Base-by-base conservation (phyloP, 495 filamentous ascomycete species). In the Talaromyces thailandensis region DNA sequence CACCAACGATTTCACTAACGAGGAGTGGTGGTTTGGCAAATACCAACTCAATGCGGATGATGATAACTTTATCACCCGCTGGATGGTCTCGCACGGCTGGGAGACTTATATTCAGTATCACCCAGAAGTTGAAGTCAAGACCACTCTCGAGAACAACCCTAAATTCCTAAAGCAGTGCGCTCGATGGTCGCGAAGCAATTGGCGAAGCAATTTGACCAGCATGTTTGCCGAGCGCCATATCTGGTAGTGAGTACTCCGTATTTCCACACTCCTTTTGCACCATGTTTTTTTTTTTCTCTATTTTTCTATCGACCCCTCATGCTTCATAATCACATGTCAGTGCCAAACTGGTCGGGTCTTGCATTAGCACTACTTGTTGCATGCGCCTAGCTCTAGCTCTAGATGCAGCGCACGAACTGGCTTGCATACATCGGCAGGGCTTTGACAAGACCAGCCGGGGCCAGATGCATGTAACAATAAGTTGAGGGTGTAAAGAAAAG, bases 61-160 rank as follows among this genome's bases (percentile, higher is more conserved):
- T 68, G 90, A 93, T 75, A 93, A 92, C 71, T 92, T 88, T 69
- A 86, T 92, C 53, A 92, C 90, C 6, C 82, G 89, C 25, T 93
- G 88, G 86, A 80, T 92, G 70, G 86, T 90, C 56, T 84, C 83
- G 25, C 84, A 91, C 69, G 79, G 82, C 52, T 91, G 89, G 86
- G 85, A 88, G 68, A 91, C 88, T 16, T 86, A 79, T 73, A 88
- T 91, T 67, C 89, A 93, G 73, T 88, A 89, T 70, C 83, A 89
- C 66, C 79, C 79, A 31, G 83, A 90, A 64, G 86, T 86, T 26
- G 85, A 90, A 70, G 82, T 93, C 55, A 79, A 87, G 70, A 93
- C 90, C 7, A 91, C 86, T 3, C 74, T 91, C 58, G 88, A 93
- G 70, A 85, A 86, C 68, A 87, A 88, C 70, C 73, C 76, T 45